These are phyloP conservation scores for Rosa lucieae DNA, from an alignment of 306 rosid species.

Conservation along the genomic window DNA sequence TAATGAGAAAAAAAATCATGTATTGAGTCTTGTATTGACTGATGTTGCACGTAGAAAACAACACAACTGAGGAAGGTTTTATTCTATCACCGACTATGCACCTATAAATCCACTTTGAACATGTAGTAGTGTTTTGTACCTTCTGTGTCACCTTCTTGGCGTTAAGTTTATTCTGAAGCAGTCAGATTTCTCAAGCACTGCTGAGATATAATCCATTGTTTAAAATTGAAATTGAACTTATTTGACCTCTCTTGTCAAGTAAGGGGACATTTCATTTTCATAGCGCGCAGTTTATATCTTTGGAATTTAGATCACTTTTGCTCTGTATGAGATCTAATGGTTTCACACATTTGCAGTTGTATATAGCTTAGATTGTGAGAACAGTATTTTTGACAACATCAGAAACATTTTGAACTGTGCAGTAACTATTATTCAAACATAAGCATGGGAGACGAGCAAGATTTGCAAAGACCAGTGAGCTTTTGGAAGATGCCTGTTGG, in stretches of 20 bases:
- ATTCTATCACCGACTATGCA: neutral
- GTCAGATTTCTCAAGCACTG: neutral
- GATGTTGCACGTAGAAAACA: neutral
- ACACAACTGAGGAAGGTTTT: constrained; percentile 33
- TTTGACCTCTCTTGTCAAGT: neutral
- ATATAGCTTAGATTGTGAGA: neutral
- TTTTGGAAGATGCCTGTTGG: constrained; percentile 60
- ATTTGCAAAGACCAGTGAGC: constrained; percentile 22
- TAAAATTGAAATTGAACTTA: neutral
- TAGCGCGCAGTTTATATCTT: neutral
- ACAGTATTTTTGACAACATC: neutral
- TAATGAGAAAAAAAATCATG: neutral
- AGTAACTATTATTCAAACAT: neutral
- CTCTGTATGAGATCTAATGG: neutral
- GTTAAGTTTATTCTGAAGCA: neutral
- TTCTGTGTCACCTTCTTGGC: neutral
- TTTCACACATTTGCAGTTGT: neutral
- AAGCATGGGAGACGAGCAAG: constrained; percentile 43
- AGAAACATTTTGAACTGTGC: neutral
- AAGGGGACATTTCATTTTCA: neutral
- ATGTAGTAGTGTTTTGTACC: neutral
- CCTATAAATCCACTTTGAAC: neutral
- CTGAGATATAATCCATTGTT: neutral
- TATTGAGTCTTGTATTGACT: neutral
- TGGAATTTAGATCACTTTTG: neutral